These are phyloP conservation scores for Bretziella fagacearum DNA, from an alignment of 2,329 filamentous ascomycete genomes.

Conservation along the genomic window DNA sequence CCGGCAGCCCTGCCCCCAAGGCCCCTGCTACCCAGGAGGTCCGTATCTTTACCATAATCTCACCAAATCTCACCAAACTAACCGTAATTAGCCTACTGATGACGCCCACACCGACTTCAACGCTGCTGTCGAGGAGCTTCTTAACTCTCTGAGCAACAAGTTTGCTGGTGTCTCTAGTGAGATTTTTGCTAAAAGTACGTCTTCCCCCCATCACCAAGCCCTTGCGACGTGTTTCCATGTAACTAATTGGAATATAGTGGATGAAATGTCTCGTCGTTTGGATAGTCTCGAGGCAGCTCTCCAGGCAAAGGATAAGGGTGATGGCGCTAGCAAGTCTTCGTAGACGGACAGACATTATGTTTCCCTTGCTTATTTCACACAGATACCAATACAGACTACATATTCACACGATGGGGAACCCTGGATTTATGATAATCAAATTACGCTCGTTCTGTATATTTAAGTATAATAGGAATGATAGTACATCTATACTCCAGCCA, in stretches of 20 bases:
- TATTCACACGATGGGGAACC: too few relatives aligned
- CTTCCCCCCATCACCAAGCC: background rate
- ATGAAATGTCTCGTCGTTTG: constrained; percentile 76
- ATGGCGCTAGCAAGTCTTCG: constrained; percentile 23
- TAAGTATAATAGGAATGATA: background rate
- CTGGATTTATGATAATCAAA: background rate
- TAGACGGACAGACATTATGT: too few relatives aligned
- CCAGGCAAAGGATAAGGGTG: constrained; percentile 35
- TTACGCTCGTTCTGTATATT: background rate
- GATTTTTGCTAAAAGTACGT: constrained; percentile 73
- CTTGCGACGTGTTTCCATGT: constrained; percentile 66
- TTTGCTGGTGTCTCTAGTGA: constrained; percentile 73
- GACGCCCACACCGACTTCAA: constrained; percentile 45
- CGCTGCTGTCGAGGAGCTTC: constrained; percentile 67
- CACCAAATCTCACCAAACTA: constrained; percentile 17
- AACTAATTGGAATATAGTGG: constrained; percentile 41
- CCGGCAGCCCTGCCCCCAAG: constrained; percentile 9
- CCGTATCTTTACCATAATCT: background rate
- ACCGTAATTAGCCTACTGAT: background rate
- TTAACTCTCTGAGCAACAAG: constrained; percentile 71
- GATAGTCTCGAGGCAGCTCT: constrained; percentile 68
- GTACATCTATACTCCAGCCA: too few relatives aligned
- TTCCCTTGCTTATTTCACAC: too few relatives aligned
- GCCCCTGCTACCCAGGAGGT: constrained; percentile 8
- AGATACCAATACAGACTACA: too few relatives aligned